Evolutionary conservation across 768 basidiomycete species (phyloP), one percentile per base, ranked within the genome.

Genomic region (Asterophora parasitica): DNA sequence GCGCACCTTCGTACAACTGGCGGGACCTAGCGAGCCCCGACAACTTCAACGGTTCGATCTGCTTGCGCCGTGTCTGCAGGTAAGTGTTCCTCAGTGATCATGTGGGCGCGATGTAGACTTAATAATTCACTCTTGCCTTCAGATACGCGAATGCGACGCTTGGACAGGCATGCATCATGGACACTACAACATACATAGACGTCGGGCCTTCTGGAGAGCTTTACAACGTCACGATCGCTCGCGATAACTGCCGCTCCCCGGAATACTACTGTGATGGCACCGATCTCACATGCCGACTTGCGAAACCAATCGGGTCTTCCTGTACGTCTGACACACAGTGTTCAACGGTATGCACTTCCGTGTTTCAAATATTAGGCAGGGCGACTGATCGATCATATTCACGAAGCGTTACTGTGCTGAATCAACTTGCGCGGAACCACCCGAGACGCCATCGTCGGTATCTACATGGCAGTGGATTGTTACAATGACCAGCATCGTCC

Each of bases 281-380:
- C 1, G 47, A 64, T 2, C 49, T 65, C 17, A 64, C 71, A 7
- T 85, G 83, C 53, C 58, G 76, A 39, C 62, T 61, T 42, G 70
- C 68, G 28, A 76, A 76, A 52, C 48, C 54, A 1, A 27, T 79
- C 17, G 76, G 75, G 0, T 57, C 52, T 4, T 44, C 61, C 0
- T 85, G 84, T 57, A 51, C 53, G 4, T 68, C 68, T 8, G 81
- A 85, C 58, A 71, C 74, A 38, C 77, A 83, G 67, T 85, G 78
- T 54, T 58, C 65, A 44, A 59, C 68, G 42, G 77, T 77, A 30
- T 15, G 70, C 52, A 26, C 32, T 40, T n/a, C 19, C n/a, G 6
- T 49, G 12, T 34, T 7, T 12, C 34, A 6, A 9, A 33, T 7
- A 8, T 7, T 4, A n/a, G 13, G 9, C 44, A 26, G 19, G n/a